Conservation (phyloP, 108 stramenopile genomes). For the Fragilaria radians region DNA sequence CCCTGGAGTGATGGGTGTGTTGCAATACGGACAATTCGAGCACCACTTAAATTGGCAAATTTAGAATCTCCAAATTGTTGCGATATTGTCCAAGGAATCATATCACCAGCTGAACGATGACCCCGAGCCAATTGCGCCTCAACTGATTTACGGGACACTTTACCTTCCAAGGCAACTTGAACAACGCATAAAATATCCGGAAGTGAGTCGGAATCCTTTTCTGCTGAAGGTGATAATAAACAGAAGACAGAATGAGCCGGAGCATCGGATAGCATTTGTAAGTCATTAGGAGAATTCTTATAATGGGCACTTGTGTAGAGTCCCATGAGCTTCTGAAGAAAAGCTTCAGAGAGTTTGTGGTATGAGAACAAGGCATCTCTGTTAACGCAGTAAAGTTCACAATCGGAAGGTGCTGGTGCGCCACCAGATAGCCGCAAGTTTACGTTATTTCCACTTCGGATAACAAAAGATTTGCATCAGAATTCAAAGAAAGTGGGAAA, state of each 20-base stretch:
- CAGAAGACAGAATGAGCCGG: slow-evolving; percentile 97
- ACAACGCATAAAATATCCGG: slow-evolving; percentile 83
- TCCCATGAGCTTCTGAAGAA: slow-evolving; percentile 95
- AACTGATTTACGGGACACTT: slow-evolving; percentile 86
- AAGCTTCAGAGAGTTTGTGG: slow-evolving; percentile 96
- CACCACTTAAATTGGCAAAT: slow-evolving; percentile 93
- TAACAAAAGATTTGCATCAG: too few species aligned
- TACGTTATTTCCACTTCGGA: slow-evolving; percentile 19
- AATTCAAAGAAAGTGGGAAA: too few species aligned
- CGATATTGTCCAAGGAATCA: slow-evolving; percentile 99
- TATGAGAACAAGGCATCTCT: slow-evolving; percentile 98
- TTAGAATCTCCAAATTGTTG: slow-evolving; percentile 98
- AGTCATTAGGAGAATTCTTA: slow-evolving; percentile 98
- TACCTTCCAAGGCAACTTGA: slow-evolving; percentile 94
- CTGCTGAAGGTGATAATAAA: slow-evolving; percentile 89
- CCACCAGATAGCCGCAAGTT: slow-evolving; percentile 61
- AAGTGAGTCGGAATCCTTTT: slow-evolving; percentile 65
- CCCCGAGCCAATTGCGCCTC: slow-evolving; percentile 91
- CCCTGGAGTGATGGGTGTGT: slow-evolving; percentile 94
- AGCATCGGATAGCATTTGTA: slow-evolving; percentile 98
- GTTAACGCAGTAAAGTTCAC: slow-evolving; percentile 96
- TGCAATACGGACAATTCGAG: slow-evolving; percentile 96
- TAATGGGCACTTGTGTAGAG: slow-evolving; percentile 98
- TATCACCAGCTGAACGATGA: slow-evolving; percentile 92
- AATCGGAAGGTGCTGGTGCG: slow-evolving; percentile 89